These are phyloP conservation scores for Monilinia polystroma DNA, from an alignment of 2,329 filamentous ascomycete species.

Conservation along the genomic window DNA sequence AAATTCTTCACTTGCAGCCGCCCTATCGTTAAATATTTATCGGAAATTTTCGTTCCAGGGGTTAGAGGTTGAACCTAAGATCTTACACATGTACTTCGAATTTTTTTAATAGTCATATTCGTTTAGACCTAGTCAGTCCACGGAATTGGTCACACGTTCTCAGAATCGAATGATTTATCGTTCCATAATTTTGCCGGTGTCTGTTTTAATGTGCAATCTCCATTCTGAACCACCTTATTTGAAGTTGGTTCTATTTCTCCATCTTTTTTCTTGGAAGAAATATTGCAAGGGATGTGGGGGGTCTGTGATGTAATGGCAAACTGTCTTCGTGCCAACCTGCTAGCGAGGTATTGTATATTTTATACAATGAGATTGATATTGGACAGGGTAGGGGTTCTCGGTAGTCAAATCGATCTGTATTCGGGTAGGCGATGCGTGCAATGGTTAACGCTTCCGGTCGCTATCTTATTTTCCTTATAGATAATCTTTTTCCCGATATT, in stretches of 20 bases:
- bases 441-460: neutral
- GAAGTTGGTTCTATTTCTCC: neutral
- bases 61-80: neutral
- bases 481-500: neutral
- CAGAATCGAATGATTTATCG: constrained; percentile 23
- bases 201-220: too few species aligned
- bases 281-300: neutral
- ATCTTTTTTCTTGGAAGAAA: neutral
- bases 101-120: neutral
- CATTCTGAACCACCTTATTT: too few species aligned
- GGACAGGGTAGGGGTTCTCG: neutral
- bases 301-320: neutral
- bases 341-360: too few species aligned
- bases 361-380: neutral
- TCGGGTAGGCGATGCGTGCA: neutral
- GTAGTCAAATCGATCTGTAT: neutral
- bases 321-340: neutral
- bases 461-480: neutral
- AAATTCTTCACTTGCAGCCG: neutral
- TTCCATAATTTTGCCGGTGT: neutral
- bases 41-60: neutral
- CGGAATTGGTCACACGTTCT: constrained; percentile 1
- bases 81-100: neutral
- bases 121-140: constrained; percentile 7
- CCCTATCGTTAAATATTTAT: neutral